Percentiles rank a stretch among this genome's conserved stretches.
phyloP scores from a whole-genome alignment of 2,329 filamentous ascomycete species.

The Neurospora crassa region DNA sequence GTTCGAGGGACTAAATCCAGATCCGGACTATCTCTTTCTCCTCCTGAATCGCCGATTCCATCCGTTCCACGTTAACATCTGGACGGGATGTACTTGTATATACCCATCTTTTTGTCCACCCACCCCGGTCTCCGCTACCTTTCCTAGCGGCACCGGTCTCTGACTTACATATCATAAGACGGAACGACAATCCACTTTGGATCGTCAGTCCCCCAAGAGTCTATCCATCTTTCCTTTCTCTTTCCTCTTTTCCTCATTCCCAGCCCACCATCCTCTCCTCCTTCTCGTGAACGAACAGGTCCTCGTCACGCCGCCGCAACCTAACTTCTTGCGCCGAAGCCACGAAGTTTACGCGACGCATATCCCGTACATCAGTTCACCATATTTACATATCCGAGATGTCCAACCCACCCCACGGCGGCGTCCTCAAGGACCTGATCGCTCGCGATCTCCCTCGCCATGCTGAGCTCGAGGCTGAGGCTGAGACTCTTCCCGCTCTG shows the following conservation, averaged over 20 bases:
- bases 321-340: background rate
- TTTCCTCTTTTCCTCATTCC: background rate
- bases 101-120: background rate
- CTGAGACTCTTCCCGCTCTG: slow-evolving; percentile 77
- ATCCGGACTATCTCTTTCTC: background rate
- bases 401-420: slow-evolving; percentile 73
- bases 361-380: background rate
- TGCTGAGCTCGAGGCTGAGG: slow-evolving; percentile 69
- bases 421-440: slow-evolving; percentile 94
- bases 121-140: background rate
- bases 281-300: background rate
- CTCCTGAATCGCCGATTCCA: background rate
- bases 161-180: background rate
- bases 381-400: slow-evolving; percentile 30
- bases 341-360: background rate
- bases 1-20: background rate
- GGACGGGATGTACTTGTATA: background rate
- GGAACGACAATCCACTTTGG: background rate
- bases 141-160: background rate
- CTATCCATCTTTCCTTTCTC: background rate
- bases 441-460: slow-evolving; percentile 83
- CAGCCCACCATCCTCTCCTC: background rate
- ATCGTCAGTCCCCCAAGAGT: background rate
- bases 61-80: background rate
- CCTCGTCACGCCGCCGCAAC: background rate